phyloP scores from a whole-genome alignment of 257 asterid genomes.

The Penstemon newberryi region DNA sequence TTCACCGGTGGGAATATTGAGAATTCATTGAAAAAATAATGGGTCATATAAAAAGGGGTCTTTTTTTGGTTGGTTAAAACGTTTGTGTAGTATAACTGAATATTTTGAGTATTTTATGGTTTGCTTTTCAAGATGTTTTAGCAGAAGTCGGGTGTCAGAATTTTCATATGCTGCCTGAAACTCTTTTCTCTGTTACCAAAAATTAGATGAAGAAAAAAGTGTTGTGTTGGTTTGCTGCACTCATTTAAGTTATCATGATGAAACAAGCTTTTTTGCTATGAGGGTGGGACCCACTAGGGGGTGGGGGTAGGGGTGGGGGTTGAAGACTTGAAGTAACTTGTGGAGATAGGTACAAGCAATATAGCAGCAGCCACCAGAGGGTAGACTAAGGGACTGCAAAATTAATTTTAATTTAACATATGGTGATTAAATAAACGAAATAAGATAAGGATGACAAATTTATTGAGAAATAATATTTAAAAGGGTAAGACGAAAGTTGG shows the following conservation, averaged over 20 bases:
- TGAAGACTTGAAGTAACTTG: background rate
- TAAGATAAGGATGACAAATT: background rate
- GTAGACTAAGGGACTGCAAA: background rate
- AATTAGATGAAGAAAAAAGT: slow-evolving; percentile 25
- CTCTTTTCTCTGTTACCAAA: slow-evolving; percentile 24
- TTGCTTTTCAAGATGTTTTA: slow-evolving; percentile 34
- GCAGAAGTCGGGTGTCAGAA: slow-evolving; percentile 31
- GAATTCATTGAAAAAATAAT: background rate
- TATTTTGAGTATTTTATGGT: slow-evolving; percentile 22
- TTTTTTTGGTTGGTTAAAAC: slow-evolving; percentile 31
- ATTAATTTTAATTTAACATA: background rate
- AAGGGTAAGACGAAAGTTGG: slow-evolving; percentile 17
- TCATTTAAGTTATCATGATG: slow-evolving; percentile 26
- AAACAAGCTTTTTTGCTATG: slow-evolving; percentile 26
- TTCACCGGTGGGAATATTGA: slow-evolving; percentile 13
- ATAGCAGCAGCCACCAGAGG: background rate
- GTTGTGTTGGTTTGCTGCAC: slow-evolving; percentile 25
- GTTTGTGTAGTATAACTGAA: slow-evolving; percentile 21
- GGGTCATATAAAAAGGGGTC: slow-evolving; percentile 6
- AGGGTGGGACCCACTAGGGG: slow-evolving; percentile 35
- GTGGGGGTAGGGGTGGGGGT: background rate
- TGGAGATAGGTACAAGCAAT: background rate
- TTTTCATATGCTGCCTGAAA: slow-evolving; percentile 1
- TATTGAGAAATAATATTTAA: background rate
- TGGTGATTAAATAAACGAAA: background rate